Base-by-base conservation (phyloP, 2,329 filamentous ascomycete species). In the Talaromyces sp. region DNA sequence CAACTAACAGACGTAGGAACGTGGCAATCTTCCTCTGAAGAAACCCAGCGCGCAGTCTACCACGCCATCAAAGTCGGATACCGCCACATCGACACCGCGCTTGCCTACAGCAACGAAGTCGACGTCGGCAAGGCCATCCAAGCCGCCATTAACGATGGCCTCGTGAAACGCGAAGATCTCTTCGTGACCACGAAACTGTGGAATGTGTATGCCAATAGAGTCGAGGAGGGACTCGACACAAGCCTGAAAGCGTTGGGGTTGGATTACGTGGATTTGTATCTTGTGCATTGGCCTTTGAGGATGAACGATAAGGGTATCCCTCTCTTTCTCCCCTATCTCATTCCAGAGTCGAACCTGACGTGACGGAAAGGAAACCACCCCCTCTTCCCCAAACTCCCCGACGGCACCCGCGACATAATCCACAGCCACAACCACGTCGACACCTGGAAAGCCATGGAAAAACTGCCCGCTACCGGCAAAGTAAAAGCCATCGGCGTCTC, bases 371-470 rank as follows among this genome's bases (percentile, higher is more conserved):
- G 77, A 31, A 78, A 74, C 68, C 76, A 78, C 68, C 72, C 71
- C 60, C 66, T 77, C 67, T 92, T 94, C 79, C 92, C 91, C 70
- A 92, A 88, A 76, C 86, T 86, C 60, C 80, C 86, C 14, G 89
- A 94, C 74, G 91, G 91, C 68, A 84, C 83, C 54, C 87, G 91
- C 68, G 91, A 96, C 76, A 86, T 95, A 63, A 83, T 90, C 73
- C 83, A 78, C 71, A 82, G 82, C 69, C 88, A 89, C 82, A 87
- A 87, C 70, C 90, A 94, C n/a, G 13, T 13, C 24, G 60, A 79
- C 75, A 84, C 83, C 6, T 85, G 81, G 73, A 82, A 79, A 69
- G 83, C 82, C 3, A 81, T 82, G 79, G 81, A 82, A 66, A 76
- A 78, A 60, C 69, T 78, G 4, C 66, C 80, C 14, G 64, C 72